Evolutionary conservation across 2,329 filamentous ascomycete genomes (phyloP), one percentile per base, ranked within the genome.

Genomic region (Aspergillaceae sp.): DNA sequence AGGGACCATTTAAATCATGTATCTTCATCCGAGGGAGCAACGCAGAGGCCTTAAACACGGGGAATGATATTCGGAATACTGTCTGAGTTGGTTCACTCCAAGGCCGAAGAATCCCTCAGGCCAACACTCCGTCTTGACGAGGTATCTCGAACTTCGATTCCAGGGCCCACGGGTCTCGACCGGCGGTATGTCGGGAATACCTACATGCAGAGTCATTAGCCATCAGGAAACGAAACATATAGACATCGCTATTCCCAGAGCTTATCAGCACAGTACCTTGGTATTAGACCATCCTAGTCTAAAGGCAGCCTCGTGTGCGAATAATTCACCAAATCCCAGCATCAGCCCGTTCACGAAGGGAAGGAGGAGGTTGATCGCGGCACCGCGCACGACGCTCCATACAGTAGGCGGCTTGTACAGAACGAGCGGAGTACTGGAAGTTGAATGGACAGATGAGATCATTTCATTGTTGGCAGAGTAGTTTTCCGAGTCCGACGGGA

Each of bases 341-440:
- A 98, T 98, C 75, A 98, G 79, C 41, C 92, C 92, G 70, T 98
- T 98, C 62, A 98, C 81, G 61, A 98, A 98, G 0, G 92, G 92
- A 19, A 98, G 71, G 1, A 98, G 60, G n/a, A 98, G 74, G 66
- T 98, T 98, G 70, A 98, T 98, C 4, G 90, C 89, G 10, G 89
- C 87, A 34, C 92, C 88, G 46, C 91, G 82, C 45, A 96, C 55
- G 51, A 98, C 67, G 7, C 86, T 82, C 87, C 87, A 95, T 40
- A 94, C 60, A 0, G 89, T 94, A 2, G 92, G 90, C 3, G 90
- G 88, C 54, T 82, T 82, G 76, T 97, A 98, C 41, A 97, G 78
- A 48, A 71, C 60, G 52, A 71, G 48, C 29, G 67, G 60, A 38
- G 70, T 63, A 56, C 64, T 61, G 34, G 66, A 58, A 38, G 64